These are phyloP conservation scores for Trametes coccinea DNA, from an alignment of 768 basidiomycete species.

Conservation along the genomic window DNA sequence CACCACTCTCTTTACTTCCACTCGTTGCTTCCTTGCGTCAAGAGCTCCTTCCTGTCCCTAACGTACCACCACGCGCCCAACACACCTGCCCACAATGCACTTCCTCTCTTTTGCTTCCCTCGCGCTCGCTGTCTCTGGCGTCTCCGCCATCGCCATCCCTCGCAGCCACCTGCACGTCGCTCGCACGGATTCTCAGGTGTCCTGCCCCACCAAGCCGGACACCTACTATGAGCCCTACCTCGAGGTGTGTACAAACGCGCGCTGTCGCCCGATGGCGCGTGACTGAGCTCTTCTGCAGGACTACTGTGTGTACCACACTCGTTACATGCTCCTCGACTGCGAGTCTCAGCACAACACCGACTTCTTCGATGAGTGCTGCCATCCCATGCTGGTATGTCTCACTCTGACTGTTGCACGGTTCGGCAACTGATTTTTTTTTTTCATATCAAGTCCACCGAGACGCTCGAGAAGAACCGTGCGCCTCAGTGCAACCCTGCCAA, in stretches of 20 bases:
- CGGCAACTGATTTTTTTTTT: neutral
- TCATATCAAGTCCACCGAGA: conserved; percentile 48
- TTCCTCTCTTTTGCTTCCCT: conserved; percentile 43
- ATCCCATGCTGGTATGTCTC: conserved; percentile 58
- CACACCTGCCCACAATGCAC: conserved; percentile 32
- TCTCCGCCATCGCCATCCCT: conserved; percentile 41
- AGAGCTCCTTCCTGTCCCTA: conserved; percentile 11
- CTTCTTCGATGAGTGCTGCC: conserved; percentile 73
- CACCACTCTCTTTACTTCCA: conserved; percentile 20
- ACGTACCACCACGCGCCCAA: neutral
- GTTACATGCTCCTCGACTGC: conserved; percentile 61
- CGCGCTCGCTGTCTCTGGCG: conserved; percentile 43
- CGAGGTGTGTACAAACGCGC: conserved; percentile 36
- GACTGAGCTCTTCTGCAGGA: conserved; percentile 34
- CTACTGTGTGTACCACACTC: conserved; percentile 57
- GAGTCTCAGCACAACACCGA: conserved; percentile 36
- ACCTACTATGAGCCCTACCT: conserved; percentile 39
- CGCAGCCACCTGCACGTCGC: conserved; percentile 26
- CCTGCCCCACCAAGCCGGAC: conserved; percentile 38
- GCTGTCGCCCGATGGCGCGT: neutral
- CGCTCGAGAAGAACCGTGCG: conserved; percentile 45
- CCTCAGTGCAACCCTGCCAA: conserved; percentile 54
- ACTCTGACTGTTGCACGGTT: neutral
- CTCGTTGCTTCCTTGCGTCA: conserved; percentile 29
- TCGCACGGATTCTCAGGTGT: conserved; percentile 29